Conservation (phyloP, 768 basidiomycete genomes). For the Exsudoporus frostii region DNA sequence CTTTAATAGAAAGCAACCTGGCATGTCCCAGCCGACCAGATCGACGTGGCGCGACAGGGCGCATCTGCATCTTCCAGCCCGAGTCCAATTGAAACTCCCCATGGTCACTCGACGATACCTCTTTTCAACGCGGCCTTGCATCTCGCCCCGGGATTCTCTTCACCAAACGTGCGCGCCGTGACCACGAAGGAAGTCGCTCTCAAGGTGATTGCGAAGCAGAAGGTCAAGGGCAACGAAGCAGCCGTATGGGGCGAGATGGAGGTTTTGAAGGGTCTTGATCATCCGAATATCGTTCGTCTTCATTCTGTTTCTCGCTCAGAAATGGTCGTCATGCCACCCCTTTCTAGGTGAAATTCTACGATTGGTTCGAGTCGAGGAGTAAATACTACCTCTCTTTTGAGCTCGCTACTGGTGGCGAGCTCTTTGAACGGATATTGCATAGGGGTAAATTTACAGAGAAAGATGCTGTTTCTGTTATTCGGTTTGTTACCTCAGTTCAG, state of each 20-base stretch:
- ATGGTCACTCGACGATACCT: conserved; percentile 27
- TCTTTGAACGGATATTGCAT: conserved; percentile 84
- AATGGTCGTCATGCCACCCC: background rate
- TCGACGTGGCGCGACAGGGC: conserved; percentile 54
- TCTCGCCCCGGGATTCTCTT: conserved; percentile 16
- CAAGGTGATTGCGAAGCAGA: conserved; percentile 94
- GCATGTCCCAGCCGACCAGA: conserved; percentile 66
- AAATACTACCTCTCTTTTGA: conserved; percentile 98
- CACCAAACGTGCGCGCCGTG: conserved; percentile 28
- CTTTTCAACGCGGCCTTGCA: conserved; percentile 27
- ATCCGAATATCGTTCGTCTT: conserved; percentile 79
- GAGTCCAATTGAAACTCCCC: conserved; percentile 17
- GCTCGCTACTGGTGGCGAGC: conserved; percentile 89
- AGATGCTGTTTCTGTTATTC: conserved; percentile 77
- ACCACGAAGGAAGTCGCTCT: conserved; percentile 73
- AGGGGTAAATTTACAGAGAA: conserved; percentile 92
- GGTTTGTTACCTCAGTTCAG: conserved; percentile 40
- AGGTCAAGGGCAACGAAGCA: conserved; percentile 86
- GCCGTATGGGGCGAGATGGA: conserved; percentile 94
- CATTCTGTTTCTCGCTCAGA: background rate
- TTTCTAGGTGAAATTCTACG: conserved; percentile 88
- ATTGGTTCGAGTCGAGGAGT: conserved; percentile 91
- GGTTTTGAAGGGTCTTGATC: conserved; percentile 83
- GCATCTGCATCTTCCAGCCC: conserved; percentile 41
- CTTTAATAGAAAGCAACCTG: conserved; percentile 62